A percentile compares a stretch with the other conserved stretches of the same genome.
phyloP scores from a whole-genome alignment of 2,329 filamentous ascomycete genomes.

The Cladophialophora bantiana region DNA sequence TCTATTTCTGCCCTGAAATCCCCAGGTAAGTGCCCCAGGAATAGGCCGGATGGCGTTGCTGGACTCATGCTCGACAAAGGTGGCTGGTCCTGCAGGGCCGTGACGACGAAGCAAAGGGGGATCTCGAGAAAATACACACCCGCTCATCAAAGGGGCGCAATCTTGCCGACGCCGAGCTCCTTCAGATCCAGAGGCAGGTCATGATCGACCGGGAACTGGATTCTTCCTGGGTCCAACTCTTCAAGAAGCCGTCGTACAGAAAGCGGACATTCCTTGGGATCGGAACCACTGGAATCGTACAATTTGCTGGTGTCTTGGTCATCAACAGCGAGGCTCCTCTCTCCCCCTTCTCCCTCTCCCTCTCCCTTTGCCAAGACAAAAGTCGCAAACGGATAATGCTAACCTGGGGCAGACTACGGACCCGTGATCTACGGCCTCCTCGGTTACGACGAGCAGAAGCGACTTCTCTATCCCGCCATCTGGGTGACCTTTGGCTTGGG shows the following conservation, averaged over 20 bases:
- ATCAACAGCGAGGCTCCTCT: constrained; percentile 47
- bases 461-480: constrained; percentile 21
- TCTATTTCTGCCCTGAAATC: constrained; percentile 39
- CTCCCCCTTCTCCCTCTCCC: constrained; percentile 7
- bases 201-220: constrained; percentile 26
- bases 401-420: constrained; percentile 25
- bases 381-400: background rate
- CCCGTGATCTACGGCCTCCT: constrained; percentile 25
- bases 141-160: background rate
- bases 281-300: constrained; percentile 26
- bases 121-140: background rate
- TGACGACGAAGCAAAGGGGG: constrained; percentile 34
- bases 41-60: too few relatives aligned
- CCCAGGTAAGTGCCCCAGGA: background rate
- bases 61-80: background rate
- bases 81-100: constrained; percentile 40
- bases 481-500: constrained; percentile 20
- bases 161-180: constrained; percentile 27
- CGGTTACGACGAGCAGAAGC: constrained; percentile 19
- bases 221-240: constrained; percentile 27
- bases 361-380: too few relatives aligned
- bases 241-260: constrained; percentile 28
- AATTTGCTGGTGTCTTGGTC: constrained; percentile 47
- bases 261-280: constrained; percentile 31
- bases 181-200: constrained; percentile 35